Evolutionary conservation across 768 basidiomycete genomes (phyloP).

Genomic region (Suillus sp.): DNA sequence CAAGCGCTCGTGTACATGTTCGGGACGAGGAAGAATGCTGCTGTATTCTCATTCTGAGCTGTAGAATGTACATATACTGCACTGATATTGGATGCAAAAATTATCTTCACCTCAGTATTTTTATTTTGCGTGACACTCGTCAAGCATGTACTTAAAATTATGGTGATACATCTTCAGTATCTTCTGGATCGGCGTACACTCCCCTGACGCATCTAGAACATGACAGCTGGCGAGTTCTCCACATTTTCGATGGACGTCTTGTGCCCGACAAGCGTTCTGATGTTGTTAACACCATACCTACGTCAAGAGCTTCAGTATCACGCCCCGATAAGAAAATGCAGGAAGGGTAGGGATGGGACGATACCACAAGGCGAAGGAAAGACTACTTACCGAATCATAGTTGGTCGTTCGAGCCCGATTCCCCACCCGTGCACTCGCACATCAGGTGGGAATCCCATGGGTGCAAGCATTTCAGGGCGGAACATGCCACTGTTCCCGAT

Average conservation of each 20-base stretch:
- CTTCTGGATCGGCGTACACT: conserved; percentile 1
- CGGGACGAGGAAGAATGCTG: conserved; percentile 80
- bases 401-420: conserved; percentile 90
- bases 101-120: not conserved
- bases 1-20: conserved; percentile 87
- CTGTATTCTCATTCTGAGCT: conserved; percentile 76
- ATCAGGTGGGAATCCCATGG: conserved; percentile 97
- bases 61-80: not conserved
- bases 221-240: conserved; percentile 87
- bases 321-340: not conserved
- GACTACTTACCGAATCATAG: conserved; percentile 88
- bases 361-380: not conserved
- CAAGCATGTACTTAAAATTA: not conserved
- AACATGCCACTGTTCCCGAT: conserved; percentile 99
- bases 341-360: not conserved
- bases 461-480: conserved; percentile 98
- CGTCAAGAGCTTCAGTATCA: conserved; percentile 8
- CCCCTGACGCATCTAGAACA: conserved; percentile 57
- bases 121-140: conserved; percentile 3
- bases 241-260: conserved; percentile 91
- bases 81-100: conserved; percentile 5
- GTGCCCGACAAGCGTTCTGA: conserved; percentile 94
- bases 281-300: conserved; percentile 97
- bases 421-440: conserved; percentile 98
- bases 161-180: conserved; percentile 13